These are phyloP conservation scores for Heracleum sosnowskyi DNA, from an alignment of 129 eudicot species.

Conservation along the genomic window DNA sequence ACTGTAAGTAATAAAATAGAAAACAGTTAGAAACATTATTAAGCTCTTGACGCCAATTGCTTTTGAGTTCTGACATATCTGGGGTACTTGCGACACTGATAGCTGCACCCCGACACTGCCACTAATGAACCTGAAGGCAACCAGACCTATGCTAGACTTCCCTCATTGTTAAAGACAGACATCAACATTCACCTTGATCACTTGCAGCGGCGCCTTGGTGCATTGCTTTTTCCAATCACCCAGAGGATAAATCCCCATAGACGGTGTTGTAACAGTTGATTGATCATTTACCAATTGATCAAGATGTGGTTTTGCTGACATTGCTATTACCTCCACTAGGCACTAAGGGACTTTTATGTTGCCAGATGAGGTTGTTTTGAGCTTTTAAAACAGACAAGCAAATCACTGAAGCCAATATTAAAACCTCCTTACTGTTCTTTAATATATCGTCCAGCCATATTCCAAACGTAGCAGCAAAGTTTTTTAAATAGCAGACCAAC, in stretches of 20 bases:
- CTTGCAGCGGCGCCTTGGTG: neutral
- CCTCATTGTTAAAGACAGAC: neutral
- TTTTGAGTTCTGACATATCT: neutral
- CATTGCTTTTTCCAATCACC: neutral
- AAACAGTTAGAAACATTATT: too few relatives aligned
- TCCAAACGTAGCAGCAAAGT: neutral
- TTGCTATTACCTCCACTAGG: neutral
- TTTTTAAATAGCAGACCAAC: neutral
- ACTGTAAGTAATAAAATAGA: neutral
- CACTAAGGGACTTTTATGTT: neutral
- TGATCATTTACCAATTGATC: neutral
- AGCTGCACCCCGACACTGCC: neutral
- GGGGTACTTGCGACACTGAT: neutral
- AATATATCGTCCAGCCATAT: neutral
- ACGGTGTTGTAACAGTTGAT: neutral
- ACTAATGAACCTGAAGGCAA: neutral
- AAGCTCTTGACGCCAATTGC: neutral
- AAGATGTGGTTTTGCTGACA: neutral
- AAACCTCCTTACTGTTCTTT: neutral
- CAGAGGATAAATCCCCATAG: neutral
- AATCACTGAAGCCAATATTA: neutral
- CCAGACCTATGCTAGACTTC: neutral
- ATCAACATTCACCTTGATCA: neutral
- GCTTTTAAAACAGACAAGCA: neutral
- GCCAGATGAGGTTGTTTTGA: neutral